phyloP scores from a whole-genome alignment of 805 yeast species.

The Lipomyces kockii region DNA sequence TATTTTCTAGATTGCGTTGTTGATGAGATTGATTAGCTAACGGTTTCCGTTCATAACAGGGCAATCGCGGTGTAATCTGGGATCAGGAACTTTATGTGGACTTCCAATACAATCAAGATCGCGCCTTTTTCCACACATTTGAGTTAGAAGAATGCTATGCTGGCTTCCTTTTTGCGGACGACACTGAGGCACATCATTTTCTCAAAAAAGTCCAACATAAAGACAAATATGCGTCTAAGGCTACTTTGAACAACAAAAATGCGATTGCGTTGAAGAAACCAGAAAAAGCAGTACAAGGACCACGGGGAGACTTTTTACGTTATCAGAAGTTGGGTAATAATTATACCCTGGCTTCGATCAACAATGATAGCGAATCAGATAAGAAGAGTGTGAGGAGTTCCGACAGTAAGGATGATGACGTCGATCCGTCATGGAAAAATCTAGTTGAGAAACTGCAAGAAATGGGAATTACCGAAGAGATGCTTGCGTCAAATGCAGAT shows the following conservation, averaged over 20 bases:
- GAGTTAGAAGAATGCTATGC: slow-evolving; percentile 88
- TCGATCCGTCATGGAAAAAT: slow-evolving; percentile 63
- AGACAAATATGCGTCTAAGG: slow-evolving; percentile 83
- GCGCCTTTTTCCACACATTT: slow-evolving; percentile 92
- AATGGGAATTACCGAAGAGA: slow-evolving; percentile 82
- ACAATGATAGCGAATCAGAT: slow-evolving; percentile 26
- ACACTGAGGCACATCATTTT: slow-evolving; percentile 84
- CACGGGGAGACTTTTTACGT: slow-evolving; percentile 55
- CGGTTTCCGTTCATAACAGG: slow-evolving; percentile 44
- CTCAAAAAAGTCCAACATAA: slow-evolving; percentile 73
- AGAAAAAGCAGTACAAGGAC: slow-evolving; percentile 55
- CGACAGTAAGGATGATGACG: slow-evolving; percentile 52
- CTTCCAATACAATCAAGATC: slow-evolving; percentile 89
- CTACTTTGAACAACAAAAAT: slow-evolving; percentile 81
- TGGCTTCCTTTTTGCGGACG: slow-evolving; percentile 88
- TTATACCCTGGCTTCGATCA: slow-evolving; percentile 47
- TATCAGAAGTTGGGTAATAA: slow-evolving; percentile 34
- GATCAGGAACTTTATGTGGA: slow-evolving; percentile 92
- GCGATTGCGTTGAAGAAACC: slow-evolving; percentile 78
- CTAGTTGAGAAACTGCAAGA: slow-evolving; percentile 72
- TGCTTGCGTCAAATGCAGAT: slow-evolving; percentile 77
- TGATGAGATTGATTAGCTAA: slow-evolving; percentile 3
- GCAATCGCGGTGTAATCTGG: slow-evolving; percentile 89
- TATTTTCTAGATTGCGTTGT: neutral
- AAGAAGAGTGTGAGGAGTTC: slow-evolving; percentile 23